These are phyloP conservation scores for Holtermanniella nyarrowii DNA, from an alignment of 768 basidiomycete genomes.

Conservation along the genomic window DNA sequence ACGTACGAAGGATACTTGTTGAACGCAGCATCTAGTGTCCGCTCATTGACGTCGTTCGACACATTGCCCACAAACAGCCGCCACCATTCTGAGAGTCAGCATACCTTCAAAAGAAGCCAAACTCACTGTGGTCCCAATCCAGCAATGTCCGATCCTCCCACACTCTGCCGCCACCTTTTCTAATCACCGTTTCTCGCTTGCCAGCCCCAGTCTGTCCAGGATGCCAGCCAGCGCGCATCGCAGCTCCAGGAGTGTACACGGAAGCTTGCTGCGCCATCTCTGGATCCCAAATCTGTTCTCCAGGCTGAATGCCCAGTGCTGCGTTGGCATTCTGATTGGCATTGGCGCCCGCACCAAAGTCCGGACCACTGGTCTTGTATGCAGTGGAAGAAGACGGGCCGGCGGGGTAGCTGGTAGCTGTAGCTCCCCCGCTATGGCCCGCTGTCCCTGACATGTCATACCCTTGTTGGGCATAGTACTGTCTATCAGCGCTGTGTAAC, in stretches of 20 bases:
- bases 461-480: conserved; percentile 40
- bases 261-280: conserved; percentile 24
- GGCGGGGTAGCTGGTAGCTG: neutral
- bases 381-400: neutral
- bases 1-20: conserved; percentile 84
- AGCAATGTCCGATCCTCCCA: conserved; percentile 97
- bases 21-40: conserved; percentile 85
- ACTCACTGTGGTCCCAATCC: conserved; percentile 93
- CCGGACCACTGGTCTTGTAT: neutral
- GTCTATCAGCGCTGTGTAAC: neutral
- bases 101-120: neutral
- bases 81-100: conserved; percentile 66
- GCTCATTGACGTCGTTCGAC: conserved; percentile 95
- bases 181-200: conserved; percentile 82
- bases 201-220: conserved; percentile 7
- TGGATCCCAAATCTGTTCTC: conserved; percentile 15
- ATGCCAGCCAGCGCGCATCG: conserved; percentile 3
- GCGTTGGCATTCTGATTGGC: neutral
- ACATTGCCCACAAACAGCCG: conserved; percentile 94
- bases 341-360: neutral
- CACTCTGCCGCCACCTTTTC: conserved; percentile 90
- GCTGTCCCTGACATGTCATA: conserved; percentile 21
- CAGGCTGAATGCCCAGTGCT: neutral
- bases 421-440: conserved; percentile 4
- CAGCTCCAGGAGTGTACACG: conserved; percentile 17